Conservation (phyloP, 768 basidiomycete species). For the Termitomyces sp. region DNA sequence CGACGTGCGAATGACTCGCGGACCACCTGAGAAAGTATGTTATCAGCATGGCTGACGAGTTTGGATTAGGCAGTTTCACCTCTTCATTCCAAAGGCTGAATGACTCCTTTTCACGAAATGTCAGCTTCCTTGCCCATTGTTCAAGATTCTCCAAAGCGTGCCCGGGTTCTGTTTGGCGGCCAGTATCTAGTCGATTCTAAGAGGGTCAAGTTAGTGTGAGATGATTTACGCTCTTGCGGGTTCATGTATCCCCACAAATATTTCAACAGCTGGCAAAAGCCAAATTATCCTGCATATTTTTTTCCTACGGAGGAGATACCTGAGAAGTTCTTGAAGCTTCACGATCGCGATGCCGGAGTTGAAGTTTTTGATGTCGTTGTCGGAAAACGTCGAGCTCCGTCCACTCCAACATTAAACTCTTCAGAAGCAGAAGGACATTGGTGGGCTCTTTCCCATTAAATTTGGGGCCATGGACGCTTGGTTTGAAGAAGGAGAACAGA, state of each 20-base stretch:
- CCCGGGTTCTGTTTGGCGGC: slow-evolving; percentile 49
- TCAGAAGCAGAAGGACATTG: slow-evolving; percentile 25
- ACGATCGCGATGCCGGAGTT: slow-evolving; percentile 21
- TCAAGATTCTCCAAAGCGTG: slow-evolving; percentile 42
- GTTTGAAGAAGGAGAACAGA: slow-evolving; percentile 66
- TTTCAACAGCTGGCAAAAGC: slow-evolving; percentile 45
- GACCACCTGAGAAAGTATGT: not conserved
- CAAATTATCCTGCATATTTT: slow-evolving; percentile 49
- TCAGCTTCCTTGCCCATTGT: slow-evolving; percentile 39
- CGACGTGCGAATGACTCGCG: not conserved
- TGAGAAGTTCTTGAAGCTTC: slow-evolving; percentile 32
- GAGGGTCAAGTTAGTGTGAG: slow-evolving; percentile 58
- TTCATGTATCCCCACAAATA: not conserved
- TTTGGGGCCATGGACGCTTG: slow-evolving; percentile 52
- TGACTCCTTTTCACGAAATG: not conserved
- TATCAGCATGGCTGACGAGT: not conserved
- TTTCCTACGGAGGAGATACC: slow-evolving; percentile 43
- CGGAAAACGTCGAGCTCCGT: slow-evolving; percentile 29
- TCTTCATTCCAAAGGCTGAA: not conserved
- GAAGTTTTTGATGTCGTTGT: slow-evolving; percentile 43
- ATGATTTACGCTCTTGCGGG: not conserved
- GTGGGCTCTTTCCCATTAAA: slow-evolving; percentile 41
- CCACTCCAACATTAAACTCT: slow-evolving; percentile 28
- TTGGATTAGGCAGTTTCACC: slow-evolving; percentile 1
- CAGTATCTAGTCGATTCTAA: slow-evolving; percentile 48